A percentile compares a stretch with the other conserved stretches of the same genome.
Conservation (phyloP, 164 flowering plant genomes). For the Brasenia schreberi region DNA sequence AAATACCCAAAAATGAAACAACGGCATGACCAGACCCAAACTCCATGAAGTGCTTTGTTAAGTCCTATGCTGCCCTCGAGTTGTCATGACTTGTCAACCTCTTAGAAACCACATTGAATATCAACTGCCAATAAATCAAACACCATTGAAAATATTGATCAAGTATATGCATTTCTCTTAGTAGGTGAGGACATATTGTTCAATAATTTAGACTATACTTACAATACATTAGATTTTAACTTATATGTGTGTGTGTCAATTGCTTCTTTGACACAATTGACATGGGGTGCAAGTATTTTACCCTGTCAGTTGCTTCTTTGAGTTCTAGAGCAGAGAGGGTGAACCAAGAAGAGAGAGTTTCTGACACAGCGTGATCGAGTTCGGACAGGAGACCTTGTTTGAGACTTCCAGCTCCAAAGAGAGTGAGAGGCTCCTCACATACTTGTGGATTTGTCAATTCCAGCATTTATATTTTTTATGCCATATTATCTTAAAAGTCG, state of each 20-base stretch:
- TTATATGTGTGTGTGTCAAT: too few relatives aligned
- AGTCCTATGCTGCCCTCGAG: conserved; percentile 15
- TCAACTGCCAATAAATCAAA: conserved; percentile 16
- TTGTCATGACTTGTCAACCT: conserved; percentile 25
- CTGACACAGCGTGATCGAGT: conserved; percentile 12
- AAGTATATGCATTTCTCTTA: too few relatives aligned
- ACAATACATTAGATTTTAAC: too few relatives aligned
- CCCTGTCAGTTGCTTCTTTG: conserved; percentile 26
- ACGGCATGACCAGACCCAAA: conserved; percentile 18
- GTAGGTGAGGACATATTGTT: too few relatives aligned
- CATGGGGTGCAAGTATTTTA: conserved; percentile 8
- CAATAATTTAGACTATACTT: too few relatives aligned
- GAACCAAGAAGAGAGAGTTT: conserved; percentile 14
- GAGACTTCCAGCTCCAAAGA: conserved; percentile 27
- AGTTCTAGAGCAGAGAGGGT: conserved; percentile 13
- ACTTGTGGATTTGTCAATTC: conserved; percentile 34
- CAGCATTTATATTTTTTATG: too few relatives aligned
- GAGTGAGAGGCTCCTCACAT: conserved; percentile 26
- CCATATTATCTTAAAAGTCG: too few relatives aligned
- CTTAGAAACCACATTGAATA: conserved; percentile 24
- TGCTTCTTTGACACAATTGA: not conserved
- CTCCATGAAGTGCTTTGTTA: conserved; percentile 22
- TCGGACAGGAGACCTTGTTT: conserved; percentile 23
- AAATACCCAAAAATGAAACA: conserved; percentile 26
- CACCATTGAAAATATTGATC: too few relatives aligned